Evolutionary conservation across 2,329 filamentous ascomycete genomes (phyloP), one percentile per base, ranked within the genome.

Genomic region (Verticillium nubilum): DNA sequence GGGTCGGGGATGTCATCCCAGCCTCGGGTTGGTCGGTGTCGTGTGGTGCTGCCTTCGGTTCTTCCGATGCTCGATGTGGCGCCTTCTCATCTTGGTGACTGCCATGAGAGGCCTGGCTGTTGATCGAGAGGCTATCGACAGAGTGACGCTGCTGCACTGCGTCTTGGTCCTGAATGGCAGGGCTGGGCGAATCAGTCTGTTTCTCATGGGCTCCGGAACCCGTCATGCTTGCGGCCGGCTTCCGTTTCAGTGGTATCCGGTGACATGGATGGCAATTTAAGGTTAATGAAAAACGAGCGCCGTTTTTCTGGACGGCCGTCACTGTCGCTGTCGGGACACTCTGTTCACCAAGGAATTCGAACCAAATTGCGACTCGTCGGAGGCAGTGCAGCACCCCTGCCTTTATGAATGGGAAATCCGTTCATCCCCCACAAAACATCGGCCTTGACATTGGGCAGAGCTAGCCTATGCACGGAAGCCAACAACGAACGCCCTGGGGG

Each of bases 1-100:
- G 63, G 60, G 28, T 65, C 52, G 62, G 63, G 27, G 53, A 52
- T 26, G 63, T 52, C 25, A 37, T 57, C 5, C 27, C 29, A 31
- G 26, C 59, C 2, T 52, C 9, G 28, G 52, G 28, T 15, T 5
- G 13, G 23, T 54, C 52, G n/a, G 37, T 27, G 15, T 52, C 31
- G 13, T n/a, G n/a, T n/a, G n/a, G n/a, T n/a, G n/a, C n/a, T n/a
- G n/a, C 56, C 17, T 54, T 54, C 26, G 27, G 50, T 37, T 63
- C 35, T 50, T 61, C 52, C 52, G 35, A 28, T 2, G 26, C 25
- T 17, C 33, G 54, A n/a, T 6, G 42, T 7, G 42, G 23, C 12
- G 42, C 2, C n/a, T 47, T 47, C 19, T 47, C 42, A 1, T 10
- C 42, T 1, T 47, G 42, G 7, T 23, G 19, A 47, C 17, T 10